Percentiles rank a stretch among this genome's conserved stretches.
Evolutionary conservation across 192 early-diverging fungal species (phyloP).

Genomic region (Chytriomyces sp.): DNA sequence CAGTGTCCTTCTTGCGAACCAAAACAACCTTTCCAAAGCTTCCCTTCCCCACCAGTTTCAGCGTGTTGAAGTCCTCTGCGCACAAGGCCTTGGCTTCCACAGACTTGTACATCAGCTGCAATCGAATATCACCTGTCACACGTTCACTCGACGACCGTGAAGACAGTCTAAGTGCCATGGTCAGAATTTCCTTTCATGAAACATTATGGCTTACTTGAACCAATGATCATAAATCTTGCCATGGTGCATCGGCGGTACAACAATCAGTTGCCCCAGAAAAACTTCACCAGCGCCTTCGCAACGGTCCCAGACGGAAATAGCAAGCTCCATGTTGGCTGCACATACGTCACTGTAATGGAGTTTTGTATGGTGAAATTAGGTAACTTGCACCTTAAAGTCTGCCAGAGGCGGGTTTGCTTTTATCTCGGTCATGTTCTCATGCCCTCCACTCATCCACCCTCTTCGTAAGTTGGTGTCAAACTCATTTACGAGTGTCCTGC

Average conservation of each 20-base stretch:
- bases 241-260: slow-evolving; percentile 31
- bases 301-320: slow-evolving; percentile 35
- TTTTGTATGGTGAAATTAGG: not conserved
- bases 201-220: slow-evolving; percentile 19
- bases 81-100: slow-evolving; percentile 1
- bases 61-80: slow-evolving; percentile 83
- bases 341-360: slow-evolving; percentile 30
- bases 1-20: slow-evolving; percentile 21
- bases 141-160: slow-evolving; percentile 7
- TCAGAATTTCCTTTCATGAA: not conserved
- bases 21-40: slow-evolving; percentile 88
- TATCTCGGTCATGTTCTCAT: too few relatives aligned
- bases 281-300: slow-evolving; percentile 13
- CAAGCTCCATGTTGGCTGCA: slow-evolving; percentile 18
- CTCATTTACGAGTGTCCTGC: not conserved
- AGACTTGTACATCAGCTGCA: slow-evolving; percentile 24
- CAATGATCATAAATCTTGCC: slow-evolving; percentile 38
- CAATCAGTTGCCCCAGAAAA: slow-evolving; percentile 29
- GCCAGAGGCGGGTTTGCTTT: too few relatives aligned
- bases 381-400: not conserved
- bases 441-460: not conserved
- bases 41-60: slow-evolving; percentile 96
- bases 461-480: not conserved
- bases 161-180: not conserved
- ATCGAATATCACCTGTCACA: slow-evolving; percentile 13